Evolutionary conservation across 805 yeast genomes (phyloP).

Genomic region (Ogataea pini): DNA sequence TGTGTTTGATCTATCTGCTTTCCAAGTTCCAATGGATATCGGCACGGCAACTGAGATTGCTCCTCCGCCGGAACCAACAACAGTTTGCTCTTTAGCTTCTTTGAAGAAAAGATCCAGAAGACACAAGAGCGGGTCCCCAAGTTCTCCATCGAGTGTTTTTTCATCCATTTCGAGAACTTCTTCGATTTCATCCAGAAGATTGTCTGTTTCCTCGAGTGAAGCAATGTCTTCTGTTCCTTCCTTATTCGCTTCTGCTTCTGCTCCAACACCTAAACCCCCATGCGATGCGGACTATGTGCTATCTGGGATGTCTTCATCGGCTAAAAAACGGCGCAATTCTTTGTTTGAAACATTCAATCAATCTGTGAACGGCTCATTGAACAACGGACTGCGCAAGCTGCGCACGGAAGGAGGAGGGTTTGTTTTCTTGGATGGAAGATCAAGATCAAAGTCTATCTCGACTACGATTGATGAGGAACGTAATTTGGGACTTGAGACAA

Average conservation of each 20-base stretch:
- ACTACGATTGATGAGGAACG: constrained; percentile 17
- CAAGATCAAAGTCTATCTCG: constrained; percentile 20
- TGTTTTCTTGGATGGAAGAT: neutral
- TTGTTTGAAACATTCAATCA: constrained; percentile 31
- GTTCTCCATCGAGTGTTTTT: constrained; percentile 32
- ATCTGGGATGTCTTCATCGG: constrained; percentile 10
- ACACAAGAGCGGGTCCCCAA: constrained; percentile 30
- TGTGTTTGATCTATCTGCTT: constrained; percentile 33
- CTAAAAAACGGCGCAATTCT: constrained; percentile 23
- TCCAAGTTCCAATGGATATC: constrained; percentile 25
- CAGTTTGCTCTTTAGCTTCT: constrained; percentile 17
- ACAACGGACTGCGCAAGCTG: constrained; percentile 29
- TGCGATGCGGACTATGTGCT: constrained; percentile 10
- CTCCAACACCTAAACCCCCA: constrained; percentile 18
- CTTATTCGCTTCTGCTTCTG: constrained; percentile 32
- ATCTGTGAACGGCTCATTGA: constrained; percentile 27
- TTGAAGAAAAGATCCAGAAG: constrained; percentile 21
- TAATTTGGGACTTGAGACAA: constrained; percentile 19
- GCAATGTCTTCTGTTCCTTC: constrained; percentile 27
- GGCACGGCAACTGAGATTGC: too few relatives aligned
- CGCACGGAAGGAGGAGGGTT: constrained; percentile 17
- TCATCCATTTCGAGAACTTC: constrained; percentile 32
- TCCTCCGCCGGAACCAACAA: constrained; percentile 12
- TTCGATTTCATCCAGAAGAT: constrained; percentile 31
- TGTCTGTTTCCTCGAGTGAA: constrained; percentile 28